Evolutionary conservation across 352 stramenopile genomes (phyloP), one percentile per base, ranked within the genome.

Genomic region (Phytophthora sp.): DNA sequence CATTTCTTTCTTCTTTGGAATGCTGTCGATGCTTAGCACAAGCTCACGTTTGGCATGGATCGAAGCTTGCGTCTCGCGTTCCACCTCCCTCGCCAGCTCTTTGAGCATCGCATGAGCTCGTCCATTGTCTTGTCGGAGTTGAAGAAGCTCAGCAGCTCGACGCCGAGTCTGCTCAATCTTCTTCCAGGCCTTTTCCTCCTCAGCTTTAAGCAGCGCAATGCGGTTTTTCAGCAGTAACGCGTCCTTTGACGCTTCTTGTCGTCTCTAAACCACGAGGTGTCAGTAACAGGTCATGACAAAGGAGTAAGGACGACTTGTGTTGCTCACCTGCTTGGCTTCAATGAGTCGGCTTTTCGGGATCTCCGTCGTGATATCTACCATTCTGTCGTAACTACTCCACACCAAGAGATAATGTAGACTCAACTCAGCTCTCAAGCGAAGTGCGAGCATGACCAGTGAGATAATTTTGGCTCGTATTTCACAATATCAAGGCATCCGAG

Each of bases 141-240:
- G 87, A 12, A 91, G 47, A 7, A 94, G 66, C 64, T 94, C 86
- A 13, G 80, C 71, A 27, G 86, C 82, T 11, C 86, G 84, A 29
- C 79, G 79, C 16, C 85, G 83, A 2, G 86, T 94, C 57, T 94
- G 86, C 71, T 94, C 84, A 36, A 95, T 93, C 57, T 93, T 95
- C 62, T 89, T 89, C 84, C 84, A 93, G 18, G 86, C 85, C 44
- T 91, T 91, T 20, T 91, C 82, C 49, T 93, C 84, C 46, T 95
- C 85, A 12, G 82, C 73, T 54, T 91, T 90, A 65, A 94, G 82
- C 58, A 95, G 58, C 13, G 87, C 73, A 63, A 95, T 91, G 58
- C 87, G 85, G 50, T 95, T 95, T 50, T 80, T 79, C 53, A 95
- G 63, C 70, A 95, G 50, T 46, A 89, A 73, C 15, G 81, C 85